Evolutionary conservation across 75 land plant genomes (phyloP).

Genomic region (Pseudotsuga menziesii): DNA sequence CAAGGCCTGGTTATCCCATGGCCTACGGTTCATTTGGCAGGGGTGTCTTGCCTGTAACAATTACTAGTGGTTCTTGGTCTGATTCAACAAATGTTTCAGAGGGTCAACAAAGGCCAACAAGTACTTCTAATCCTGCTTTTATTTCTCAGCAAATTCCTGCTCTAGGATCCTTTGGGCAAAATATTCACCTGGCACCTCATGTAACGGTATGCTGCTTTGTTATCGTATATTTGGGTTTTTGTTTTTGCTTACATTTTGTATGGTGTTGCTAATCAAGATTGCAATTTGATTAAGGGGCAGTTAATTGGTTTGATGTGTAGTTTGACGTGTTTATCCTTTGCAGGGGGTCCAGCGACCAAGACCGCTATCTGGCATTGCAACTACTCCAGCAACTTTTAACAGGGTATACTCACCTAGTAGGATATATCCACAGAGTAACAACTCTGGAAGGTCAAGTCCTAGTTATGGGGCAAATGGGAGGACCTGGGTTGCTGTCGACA

Average conservation of each 20-base stretch:
- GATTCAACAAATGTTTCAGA: slow-evolving; percentile 59
- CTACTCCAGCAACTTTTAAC: slow-evolving; percentile 17
- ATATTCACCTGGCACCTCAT: slow-evolving; percentile 19
- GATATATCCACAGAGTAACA: slow-evolving; percentile 26
- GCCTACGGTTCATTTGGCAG: slow-evolving; percentile 44
- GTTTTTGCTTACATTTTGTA: background rate
- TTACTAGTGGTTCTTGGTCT: slow-evolving; percentile 48
- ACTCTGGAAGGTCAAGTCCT: slow-evolving; percentile 34
- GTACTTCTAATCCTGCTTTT: slow-evolving; percentile 20
- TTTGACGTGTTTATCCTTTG: background rate
- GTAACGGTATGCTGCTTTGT: slow-evolving; percentile 33
- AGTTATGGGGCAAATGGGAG: slow-evolving; percentile 33
- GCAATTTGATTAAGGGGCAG: background rate
- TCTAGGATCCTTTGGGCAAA: slow-evolving; percentile 38
- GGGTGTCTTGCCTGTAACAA: slow-evolving; percentile 36
- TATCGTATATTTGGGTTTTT: background rate
- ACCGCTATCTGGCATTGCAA: slow-evolving; percentile 36
- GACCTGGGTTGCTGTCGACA: slow-evolving; percentile 41
- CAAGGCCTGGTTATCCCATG: slow-evolving; percentile 33
- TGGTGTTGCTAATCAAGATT: background rate
- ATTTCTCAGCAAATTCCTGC: slow-evolving; percentile 36
- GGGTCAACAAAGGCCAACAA: slow-evolving; percentile 35
- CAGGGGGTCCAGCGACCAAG: slow-evolving; percentile 47
- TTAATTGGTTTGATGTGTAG: background rate
- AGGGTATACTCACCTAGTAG: slow-evolving; percentile 33